A percentile compares a stretch with the other conserved stretches of the same genome.
Evolutionary conservation across 495 filamentous ascomycete species (phyloP).

Genomic region (Aspergillus kassunensis): DNA sequence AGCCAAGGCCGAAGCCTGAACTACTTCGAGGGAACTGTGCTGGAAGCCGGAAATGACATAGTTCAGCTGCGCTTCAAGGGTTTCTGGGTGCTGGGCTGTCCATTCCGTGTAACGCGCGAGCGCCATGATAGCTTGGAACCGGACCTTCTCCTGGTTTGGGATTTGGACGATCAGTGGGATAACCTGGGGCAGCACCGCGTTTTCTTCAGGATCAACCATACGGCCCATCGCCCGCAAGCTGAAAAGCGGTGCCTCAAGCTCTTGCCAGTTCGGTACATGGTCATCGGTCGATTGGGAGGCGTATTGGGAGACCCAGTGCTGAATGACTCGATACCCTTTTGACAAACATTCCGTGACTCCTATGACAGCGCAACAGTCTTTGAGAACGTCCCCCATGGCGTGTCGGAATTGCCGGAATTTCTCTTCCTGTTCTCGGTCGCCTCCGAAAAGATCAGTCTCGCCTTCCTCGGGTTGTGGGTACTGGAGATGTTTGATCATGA

Average conservation of each 20-base stretch:
- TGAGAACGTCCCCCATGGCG: slow-evolving; percentile 95
- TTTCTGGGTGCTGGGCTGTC: slow-evolving; percentile 91
- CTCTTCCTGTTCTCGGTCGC: slow-evolving; percentile 92
- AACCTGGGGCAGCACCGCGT: slow-evolving; percentile 76
- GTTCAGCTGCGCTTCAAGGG: slow-evolving; percentile 83
- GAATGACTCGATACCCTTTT: slow-evolving; percentile 79
- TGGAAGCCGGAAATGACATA: slow-evolving; percentile 92
- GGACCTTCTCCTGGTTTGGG: slow-evolving; percentile 90
- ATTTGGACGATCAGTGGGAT: slow-evolving; percentile 92
- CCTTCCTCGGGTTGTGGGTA: slow-evolving; percentile 77
- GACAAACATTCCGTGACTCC: slow-evolving; percentile 83
- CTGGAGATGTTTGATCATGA: slow-evolving; percentile 88
- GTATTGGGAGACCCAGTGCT: slow-evolving; percentile 81
- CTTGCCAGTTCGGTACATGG: slow-evolving; percentile 94
- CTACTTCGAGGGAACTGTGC: slow-evolving; percentile 78
- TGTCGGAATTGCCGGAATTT: slow-evolving; percentile 97
- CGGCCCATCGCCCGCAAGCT: slow-evolving; percentile 94
- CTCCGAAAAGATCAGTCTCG: slow-evolving; percentile 85
- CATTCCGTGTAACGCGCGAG: slow-evolving; percentile 96
- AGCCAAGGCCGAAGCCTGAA: slow-evolving; percentile 85
- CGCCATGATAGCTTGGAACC: slow-evolving; percentile 96
- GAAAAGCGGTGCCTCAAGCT: slow-evolving; percentile 92
- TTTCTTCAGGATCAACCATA: slow-evolving; percentile 90
- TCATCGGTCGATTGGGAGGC: slow-evolving; percentile 65
- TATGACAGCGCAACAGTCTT: slow-evolving; percentile 95